phyloP scores from a whole-genome alignment of 2,329 filamentous ascomycete genomes.

The Delphinella strobiligena region DNA sequence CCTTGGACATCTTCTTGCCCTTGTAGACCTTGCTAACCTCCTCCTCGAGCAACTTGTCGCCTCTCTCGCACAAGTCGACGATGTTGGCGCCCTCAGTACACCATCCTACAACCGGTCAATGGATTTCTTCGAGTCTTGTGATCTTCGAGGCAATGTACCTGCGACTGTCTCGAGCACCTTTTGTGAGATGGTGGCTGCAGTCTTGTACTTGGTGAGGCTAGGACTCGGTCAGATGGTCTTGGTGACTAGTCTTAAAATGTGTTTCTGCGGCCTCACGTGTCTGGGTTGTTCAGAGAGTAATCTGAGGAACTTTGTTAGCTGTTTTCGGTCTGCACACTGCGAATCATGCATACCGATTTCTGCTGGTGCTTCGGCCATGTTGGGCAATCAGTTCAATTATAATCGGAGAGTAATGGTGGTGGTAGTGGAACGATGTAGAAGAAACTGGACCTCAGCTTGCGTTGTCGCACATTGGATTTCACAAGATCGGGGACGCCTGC shows the following conservation, averaged over 20 bases:
- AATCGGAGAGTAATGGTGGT: too few relatives aligned
- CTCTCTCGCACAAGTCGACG: conserved; percentile 85
- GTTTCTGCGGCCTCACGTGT: conserved; percentile 17
- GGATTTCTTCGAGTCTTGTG: conserved; percentile 1
- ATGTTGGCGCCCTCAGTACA: conserved; percentile 83
- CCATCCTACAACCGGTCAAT: conserved; percentile 36
- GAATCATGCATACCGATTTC: conserved; percentile 13
- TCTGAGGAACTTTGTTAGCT: conserved; percentile 15
- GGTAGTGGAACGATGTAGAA: too few relatives aligned
- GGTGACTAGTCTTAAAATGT: not conserved
- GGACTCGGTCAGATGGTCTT: conserved; percentile 83
- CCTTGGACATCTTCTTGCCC: conserved; percentile 93
- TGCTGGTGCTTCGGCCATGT: conserved; percentile 14
- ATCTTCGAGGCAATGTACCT: conserved; percentile 28
- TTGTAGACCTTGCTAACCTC: conserved; percentile 95
- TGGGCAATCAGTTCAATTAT: too few relatives aligned
- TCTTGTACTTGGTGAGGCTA: conserved; percentile 98
- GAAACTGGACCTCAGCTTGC: too few relatives aligned
- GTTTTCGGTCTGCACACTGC: not conserved
- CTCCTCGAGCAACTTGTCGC: conserved; percentile 87
- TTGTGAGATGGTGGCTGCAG: conserved; percentile 85
- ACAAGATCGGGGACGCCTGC: too few relatives aligned
- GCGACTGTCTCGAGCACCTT: conserved; percentile 82
- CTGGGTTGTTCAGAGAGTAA: conserved; percentile 25
- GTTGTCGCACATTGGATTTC: too few relatives aligned